Base-by-base conservation (phyloP, 106 monocot genomes). In the Triglochin maritima region DNA sequence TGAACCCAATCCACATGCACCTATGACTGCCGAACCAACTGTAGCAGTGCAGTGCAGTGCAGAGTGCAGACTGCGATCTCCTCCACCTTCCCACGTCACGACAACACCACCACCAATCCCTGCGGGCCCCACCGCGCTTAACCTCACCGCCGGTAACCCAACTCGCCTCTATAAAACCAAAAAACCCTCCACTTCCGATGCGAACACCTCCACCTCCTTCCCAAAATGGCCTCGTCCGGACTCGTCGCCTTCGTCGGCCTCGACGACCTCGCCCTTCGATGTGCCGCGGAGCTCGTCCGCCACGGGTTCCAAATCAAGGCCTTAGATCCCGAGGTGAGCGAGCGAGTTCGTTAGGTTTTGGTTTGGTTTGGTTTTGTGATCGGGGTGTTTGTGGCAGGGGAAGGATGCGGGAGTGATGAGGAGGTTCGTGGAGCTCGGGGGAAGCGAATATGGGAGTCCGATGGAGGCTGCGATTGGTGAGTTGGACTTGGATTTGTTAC, bases 211-310 rank as follows among this genome's bases (percentile, higher is more conserved):
- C 9, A 11, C 54, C 54, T 11, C 54, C n/a, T n/a, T 9, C 16
- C 29, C 4, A 55, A 54, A 44, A 89, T 89, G 89, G 74, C 75
- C 69, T 59, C 63, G 3, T 14, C 66, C 7, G 48, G 44, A 5
- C 63, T 75, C 9, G 79, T 90, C 49, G 79, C 82, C 42, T 94
- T 94, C 85, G 65, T 94, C 6, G 87, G 89, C 2, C 74, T 85
- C 15, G 85, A 90, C 59, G 82, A 81, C n/a, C 76, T 85, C 42
- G 81, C 87, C 65, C 45, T 90, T 57, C 72, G 70, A 13, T 71
- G 87, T 66, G 94, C 85, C 7, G 69, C 83, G 61, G 65, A 79
- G 17, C 80, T 94, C 54, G 47, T 87, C 80, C 75, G 57, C 59
- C 80, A 82, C 9, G 94, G 94, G 55, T 87, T 62, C 63, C 71